These are phyloP conservation scores for Albizia julibrissin DNA, from an alignment of 306 rosid species.

Conservation along the genomic window DNA sequence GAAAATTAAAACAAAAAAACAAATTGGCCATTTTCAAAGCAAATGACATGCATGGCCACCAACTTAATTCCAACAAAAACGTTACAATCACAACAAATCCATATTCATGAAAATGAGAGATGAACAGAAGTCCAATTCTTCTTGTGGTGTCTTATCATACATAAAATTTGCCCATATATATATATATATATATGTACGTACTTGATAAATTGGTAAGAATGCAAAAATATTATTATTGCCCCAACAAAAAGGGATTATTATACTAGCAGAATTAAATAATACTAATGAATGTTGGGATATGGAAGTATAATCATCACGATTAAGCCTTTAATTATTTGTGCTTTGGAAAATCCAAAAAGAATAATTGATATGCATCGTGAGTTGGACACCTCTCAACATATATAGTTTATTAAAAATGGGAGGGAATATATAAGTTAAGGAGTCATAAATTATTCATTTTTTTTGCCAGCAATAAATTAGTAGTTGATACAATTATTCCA, in stretches of 20 bases:
- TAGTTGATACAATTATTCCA: slow-evolving; percentile 12
- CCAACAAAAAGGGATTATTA: not conserved
- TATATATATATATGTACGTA: not conserved
- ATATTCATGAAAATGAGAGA: slow-evolving; percentile 33
- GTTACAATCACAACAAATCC: slow-evolving; percentile 29
- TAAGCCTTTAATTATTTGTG: not conserved
- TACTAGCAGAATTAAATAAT: not conserved
- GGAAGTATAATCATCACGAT: not conserved
- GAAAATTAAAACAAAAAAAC: not conserved
- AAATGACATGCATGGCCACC: not conserved
- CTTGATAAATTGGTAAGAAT: not conserved
- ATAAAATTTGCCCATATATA: not conserved
- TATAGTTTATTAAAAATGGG: not conserved
- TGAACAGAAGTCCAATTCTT: slow-evolving; percentile 19
- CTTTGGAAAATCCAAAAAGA: not conserved
- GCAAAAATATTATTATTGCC: not conserved
- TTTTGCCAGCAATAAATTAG: no score
- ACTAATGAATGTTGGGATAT: not conserved
- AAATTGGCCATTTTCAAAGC: slow-evolving; percentile 23
- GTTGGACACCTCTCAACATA: not conserved
- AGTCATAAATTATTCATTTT: not conserved
- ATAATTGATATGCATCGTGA: slow-evolving; percentile 14
- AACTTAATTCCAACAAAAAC: slow-evolving; percentile 34
- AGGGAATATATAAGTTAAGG: not conserved
- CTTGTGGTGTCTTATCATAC: slow-evolving; percentile 27